Conservation (phyloP, 768 basidiomycete genomes). For the Russula ochroleuca region DNA sequence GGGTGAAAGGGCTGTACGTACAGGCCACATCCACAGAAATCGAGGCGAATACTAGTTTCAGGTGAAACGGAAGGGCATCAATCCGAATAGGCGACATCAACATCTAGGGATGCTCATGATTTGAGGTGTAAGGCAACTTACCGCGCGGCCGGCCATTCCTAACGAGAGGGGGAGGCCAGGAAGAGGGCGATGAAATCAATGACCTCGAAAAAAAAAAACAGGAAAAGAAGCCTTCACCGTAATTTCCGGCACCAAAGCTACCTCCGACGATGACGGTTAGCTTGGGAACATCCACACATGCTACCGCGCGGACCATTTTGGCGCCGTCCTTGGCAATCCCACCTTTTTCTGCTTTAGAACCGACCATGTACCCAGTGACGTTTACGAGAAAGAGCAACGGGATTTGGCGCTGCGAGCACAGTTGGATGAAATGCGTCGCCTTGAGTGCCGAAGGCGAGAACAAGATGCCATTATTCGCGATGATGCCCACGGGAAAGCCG, state of each 20-base stretch:
- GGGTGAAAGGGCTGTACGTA: conserved; percentile 38
- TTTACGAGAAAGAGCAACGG: conserved; percentile 93
- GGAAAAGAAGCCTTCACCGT: conserved; percentile 50
- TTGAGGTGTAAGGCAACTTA: conserved; percentile 41
- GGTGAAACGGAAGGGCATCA: not conserved
- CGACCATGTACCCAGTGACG: conserved; percentile 98
- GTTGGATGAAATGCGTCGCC: conserved; percentile 91
- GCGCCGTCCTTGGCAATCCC: conserved; percentile 96
- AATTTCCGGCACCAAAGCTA: conserved; percentile 93
- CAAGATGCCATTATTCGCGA: conserved; percentile 92
- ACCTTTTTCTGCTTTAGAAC: conserved; percentile 89
- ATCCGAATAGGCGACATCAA: conserved; percentile 10
- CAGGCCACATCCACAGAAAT: conserved; percentile 99
- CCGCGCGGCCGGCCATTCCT: conserved; percentile 93
- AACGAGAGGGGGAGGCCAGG: not conserved
- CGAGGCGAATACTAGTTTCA: conserved; percentile 75
- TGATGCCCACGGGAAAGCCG: conserved; percentile 85
- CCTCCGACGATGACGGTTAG: conserved; percentile 90
- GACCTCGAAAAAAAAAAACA: conserved; percentile 2
- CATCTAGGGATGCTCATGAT: conserved; percentile 1
- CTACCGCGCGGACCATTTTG: conserved; percentile 95
- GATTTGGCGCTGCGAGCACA: conserved; percentile 87
- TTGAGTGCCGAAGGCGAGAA: conserved; percentile 93
- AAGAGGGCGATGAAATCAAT: conserved; percentile 3
- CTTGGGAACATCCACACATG: conserved; percentile 92